Evolutionary conservation across 805 yeast species (phyloP).

Genomic region (Blastobotrys muscicola): DNA sequence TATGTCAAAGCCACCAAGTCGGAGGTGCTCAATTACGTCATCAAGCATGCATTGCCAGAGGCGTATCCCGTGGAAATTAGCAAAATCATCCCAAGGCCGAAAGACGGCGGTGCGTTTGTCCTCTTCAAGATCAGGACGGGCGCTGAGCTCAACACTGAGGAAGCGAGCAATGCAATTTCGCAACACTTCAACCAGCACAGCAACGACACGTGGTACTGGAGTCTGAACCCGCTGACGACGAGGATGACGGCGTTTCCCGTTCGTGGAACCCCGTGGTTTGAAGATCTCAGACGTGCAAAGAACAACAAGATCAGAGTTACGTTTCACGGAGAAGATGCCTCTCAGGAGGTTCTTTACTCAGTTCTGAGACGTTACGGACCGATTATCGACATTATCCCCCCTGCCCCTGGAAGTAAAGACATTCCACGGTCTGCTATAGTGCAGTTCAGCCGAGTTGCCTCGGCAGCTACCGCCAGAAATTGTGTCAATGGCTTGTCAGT

Average conservation of each 20-base stretch:
- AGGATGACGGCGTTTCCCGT: conserved; percentile 59
- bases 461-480: conserved; percentile 80
- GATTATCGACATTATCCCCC: conserved; percentile 63
- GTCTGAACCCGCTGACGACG: conserved; percentile 30
- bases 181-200: conserved; percentile 27
- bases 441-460: conserved; percentile 44
- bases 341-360: conserved; percentile 74
- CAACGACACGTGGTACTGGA: conserved; percentile 21
- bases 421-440: conserved; percentile 45
- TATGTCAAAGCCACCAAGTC: conserved; percentile 6
- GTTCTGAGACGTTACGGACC: conserved; percentile 81
- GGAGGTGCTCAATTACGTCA: conserved; percentile 1
- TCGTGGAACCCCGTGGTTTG: conserved; percentile 93
- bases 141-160: conserved; percentile 21
- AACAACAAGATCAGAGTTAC: conserved; percentile 50
- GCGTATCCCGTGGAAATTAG: conserved; percentile 35
- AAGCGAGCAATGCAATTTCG: conserved; percentile 45
- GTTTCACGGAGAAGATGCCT: conserved; percentile 67
- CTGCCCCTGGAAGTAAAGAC: conserved; percentile 36
- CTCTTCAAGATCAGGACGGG: conserved; percentile 53
- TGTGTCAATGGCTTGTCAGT: conserved; percentile 75
- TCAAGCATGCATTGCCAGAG: conserved; percentile 18
- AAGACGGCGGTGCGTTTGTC: conserved; percentile 95
- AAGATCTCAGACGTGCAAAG: conserved; percentile 76
- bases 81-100: conserved; percentile 55